Evolutionary conservation across 192 early-diverging fungal species (phyloP).

Genomic region (Dissophora globulifera): DNA sequence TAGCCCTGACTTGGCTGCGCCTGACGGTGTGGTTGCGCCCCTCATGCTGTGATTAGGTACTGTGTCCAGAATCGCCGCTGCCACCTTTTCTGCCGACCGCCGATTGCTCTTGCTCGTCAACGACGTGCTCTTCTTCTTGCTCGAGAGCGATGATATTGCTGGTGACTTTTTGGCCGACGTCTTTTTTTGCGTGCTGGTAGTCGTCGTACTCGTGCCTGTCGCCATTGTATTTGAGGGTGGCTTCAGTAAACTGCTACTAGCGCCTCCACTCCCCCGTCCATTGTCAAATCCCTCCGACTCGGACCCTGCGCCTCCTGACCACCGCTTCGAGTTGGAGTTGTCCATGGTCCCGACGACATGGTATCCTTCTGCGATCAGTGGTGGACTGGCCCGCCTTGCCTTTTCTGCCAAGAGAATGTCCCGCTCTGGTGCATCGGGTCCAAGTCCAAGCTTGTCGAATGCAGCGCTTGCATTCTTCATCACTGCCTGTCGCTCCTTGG

Average conservation of each 20-base stretch:
- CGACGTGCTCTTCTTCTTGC: conserved; percentile 32
- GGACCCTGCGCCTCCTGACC: conserved; percentile 39
- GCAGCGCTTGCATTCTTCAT: conserved; percentile 57
- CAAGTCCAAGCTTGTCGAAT: conserved; percentile 61
- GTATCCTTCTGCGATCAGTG: conserved; percentile 35
- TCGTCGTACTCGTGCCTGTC: too few relatives aligned
- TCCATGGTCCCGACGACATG: conserved; percentile 25
- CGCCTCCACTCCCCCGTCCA: conserved; percentile 12
- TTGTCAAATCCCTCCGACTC: conserved; percentile 50
- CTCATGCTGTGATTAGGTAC: conserved; percentile 29
- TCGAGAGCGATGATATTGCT: neutral
- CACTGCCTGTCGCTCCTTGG: conserved; percentile 48
- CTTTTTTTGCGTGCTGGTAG: conserved; percentile 43
- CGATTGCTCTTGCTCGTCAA: conserved; percentile 24
- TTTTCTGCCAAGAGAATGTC: conserved; percentile 35
- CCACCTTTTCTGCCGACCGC: conserved; percentile 21
- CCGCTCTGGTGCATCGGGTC: conserved; percentile 60
- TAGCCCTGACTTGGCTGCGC: conserved; percentile 3
- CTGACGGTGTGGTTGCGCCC: conserved; percentile 22
- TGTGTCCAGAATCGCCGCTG: conserved; percentile 28
- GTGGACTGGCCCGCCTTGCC: conserved; percentile 29
- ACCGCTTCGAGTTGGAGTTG: conserved; percentile 15
- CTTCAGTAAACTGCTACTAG: conserved; percentile 3
- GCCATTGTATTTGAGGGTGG: too few relatives aligned
- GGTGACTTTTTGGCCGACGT: conserved; percentile 26